A percentile compares a stretch with the other conserved stretches of the same genome.
Evolutionary conservation across 2,329 filamentous ascomycete genomes (phyloP).

Genomic region (Pseudonectria foliicola): DNA sequence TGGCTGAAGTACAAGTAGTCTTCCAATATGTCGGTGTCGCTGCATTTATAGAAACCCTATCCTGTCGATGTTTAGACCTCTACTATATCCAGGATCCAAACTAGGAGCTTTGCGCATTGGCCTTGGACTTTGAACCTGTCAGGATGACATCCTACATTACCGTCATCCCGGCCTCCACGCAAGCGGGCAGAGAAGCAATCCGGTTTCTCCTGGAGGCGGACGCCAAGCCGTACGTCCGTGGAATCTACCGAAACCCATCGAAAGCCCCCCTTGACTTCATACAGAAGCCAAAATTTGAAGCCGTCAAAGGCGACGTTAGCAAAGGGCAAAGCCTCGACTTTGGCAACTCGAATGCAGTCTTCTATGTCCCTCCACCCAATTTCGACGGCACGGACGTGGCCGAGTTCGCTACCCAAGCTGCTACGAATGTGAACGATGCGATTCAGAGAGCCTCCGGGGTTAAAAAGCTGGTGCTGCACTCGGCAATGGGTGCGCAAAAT

Average conservation of each 20-base stretch:
- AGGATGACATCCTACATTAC: slow-evolving; percentile 25
- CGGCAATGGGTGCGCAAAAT: slow-evolving; percentile 24
- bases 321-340: slow-evolving; percentile 22
- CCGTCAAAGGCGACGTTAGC: slow-evolving; percentile 24
- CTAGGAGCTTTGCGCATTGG: too few relatives aligned
- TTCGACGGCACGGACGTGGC: slow-evolving; percentile 17
- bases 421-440: slow-evolving; percentile 8
- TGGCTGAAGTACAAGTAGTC: too few relatives aligned
- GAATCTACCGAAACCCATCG: slow-evolving; percentile 23
- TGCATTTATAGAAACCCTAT: too few relatives aligned
- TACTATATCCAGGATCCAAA: too few relatives aligned
- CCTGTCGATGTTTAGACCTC: too few relatives aligned
- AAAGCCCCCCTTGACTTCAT: slow-evolving; percentile 25
- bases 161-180: slow-evolving; percentile 27
- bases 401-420: slow-evolving; percentile 18
- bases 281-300: slow-evolving; percentile 20
- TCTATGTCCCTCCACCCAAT: slow-evolving; percentile 28
- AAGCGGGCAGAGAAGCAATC: slow-evolving; percentile 25
- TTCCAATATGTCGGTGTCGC: too few relatives aligned
- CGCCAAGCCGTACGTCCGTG: slow-evolving; percentile 16
- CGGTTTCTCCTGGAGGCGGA: slow-evolving; percentile 17
- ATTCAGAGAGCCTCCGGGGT: slow-evolving; percentile 4
- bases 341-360: slow-evolving; percentile 21
- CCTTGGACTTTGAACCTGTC: neutral
- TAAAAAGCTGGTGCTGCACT: slow-evolving; percentile 20